A percentile compares a stretch with the other conserved stretches of the same genome.
Conservation (phyloP, 1,284 basidiomycete species). For the Tetrapyrgos nigripes region DNA sequence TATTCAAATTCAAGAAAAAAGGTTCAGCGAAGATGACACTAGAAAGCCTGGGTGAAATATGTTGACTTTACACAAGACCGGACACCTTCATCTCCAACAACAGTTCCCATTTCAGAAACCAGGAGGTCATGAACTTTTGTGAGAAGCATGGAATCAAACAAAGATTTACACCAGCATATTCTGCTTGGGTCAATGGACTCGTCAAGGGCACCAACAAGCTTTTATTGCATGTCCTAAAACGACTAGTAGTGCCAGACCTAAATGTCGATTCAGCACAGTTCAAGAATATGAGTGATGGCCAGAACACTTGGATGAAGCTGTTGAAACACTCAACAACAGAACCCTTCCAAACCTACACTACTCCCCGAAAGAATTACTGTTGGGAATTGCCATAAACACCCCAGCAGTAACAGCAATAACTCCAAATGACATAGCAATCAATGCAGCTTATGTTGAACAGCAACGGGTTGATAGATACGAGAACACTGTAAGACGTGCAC, state of each 20-base stretch:
- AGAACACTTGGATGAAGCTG: too few relatives aligned
- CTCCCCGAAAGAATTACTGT: slow-evolving; percentile 1
- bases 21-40: too few relatives aligned
- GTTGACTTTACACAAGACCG: slow-evolving; percentile 23
- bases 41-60: slow-evolving; percentile 27
- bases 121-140: slow-evolving; percentile 36
- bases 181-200: slow-evolving; percentile 46
- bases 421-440: too few relatives aligned
- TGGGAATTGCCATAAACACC: slow-evolving; percentile 32
- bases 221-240: slow-evolving; percentile 33
- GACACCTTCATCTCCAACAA: slow-evolving; percentile 46
- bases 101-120: slow-evolving; percentile 43
- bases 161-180: too few relatives aligned
- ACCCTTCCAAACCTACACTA: neutral
- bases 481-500: too few relatives aligned
- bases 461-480: too few relatives aligned
- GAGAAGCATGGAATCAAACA: slow-evolving; percentile 25
- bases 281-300: slow-evolving; percentile 30
- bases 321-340: too few relatives aligned
- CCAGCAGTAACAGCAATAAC: slow-evolving; percentile 9
- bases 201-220: slow-evolving; percentile 39
- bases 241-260: too few relatives aligned
- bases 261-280: slow-evolving; percentile 30
- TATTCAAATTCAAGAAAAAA: slow-evolving; percentile 30
- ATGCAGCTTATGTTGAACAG: too few relatives aligned